Base-by-base conservation (phyloP, 2,329 filamentous ascomycete genomes). In the Fusarium acutatum region DNA sequence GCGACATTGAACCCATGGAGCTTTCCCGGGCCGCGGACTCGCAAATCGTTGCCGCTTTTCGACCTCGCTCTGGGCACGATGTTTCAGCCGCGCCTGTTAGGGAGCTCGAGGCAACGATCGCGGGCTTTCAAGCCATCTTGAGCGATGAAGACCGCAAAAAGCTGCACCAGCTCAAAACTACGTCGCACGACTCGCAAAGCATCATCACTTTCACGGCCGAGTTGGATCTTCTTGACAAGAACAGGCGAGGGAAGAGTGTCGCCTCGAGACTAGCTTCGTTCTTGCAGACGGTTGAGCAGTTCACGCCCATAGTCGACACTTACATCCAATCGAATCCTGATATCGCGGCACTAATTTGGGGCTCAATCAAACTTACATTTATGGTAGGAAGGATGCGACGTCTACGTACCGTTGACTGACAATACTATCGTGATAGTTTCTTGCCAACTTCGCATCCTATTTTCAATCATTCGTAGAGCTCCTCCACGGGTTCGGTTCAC, bases 401-500 rank as follows among this genome's bases (percentile, higher is more conserved):
- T n/a, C n/a, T n/a, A n/a, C n/a, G n/a, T n/a, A n/a, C n/a, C n/a
- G n/a, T n/a, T n/a, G n/a, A n/a, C n/a, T n/a, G n/a, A n/a, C n/a
- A n/a, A n/a, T n/a, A n/a, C n/a, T n/a, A n/a, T n/a, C n/a, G n/a
- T n/a, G n/a, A 2, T 70, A 9, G 50, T 38, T 38, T 3, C 72
- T 75, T 0, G 73, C 69, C 18, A 75, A 75, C 32, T 71, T 75
- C 15, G 52, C 72, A 2, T 68, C 72, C 2, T 75, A 75, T 20
- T 74, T 75, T 4, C 41, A 68, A n/a, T 68, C 73, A 2, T 74
- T 74, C 32, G 73, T 74, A 0, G 65, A 74, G 9, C 59, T 72
- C 0, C 20, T 75, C 0, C 17, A 67, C 3, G 73, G 73, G 0
- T 75, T 75, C 3, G 71, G 71, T 0, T 26, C 63, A 1, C 37